A percentile compares a stretch with the other conserved stretches of the same genome.
Evolutionary conservation across 257 asterid species (phyloP).

Genomic region (Misopates orontium): DNA sequence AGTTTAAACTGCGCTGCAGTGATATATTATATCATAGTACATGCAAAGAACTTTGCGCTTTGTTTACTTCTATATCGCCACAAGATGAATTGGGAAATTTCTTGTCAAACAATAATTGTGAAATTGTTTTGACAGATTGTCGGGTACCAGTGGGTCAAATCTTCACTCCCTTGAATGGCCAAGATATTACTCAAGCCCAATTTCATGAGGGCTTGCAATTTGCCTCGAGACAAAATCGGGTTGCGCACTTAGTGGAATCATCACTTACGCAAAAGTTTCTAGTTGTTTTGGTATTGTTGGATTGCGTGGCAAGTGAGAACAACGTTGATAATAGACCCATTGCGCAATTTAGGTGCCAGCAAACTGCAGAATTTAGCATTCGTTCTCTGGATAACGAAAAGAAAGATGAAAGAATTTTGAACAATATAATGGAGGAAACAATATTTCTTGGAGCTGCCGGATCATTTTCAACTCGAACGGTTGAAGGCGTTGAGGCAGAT

Average conservation of each 20-base stretch:
- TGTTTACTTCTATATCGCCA: not conserved
- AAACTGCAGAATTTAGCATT: not conserved
- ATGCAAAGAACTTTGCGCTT: not conserved
- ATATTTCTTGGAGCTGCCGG: not conserved
- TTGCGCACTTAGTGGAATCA: not conserved
- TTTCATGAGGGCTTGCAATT: not conserved
- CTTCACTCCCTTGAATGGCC: not conserved
- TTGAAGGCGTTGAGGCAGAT: not conserved
- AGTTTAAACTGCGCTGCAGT: not conserved
- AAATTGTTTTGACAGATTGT: not conserved
- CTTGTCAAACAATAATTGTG: not conserved
- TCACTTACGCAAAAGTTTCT: not conserved
- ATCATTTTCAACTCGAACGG: not conserved
- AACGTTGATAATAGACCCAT: too few relatives aligned
- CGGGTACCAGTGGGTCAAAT: not conserved
- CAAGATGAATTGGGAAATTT: not conserved
- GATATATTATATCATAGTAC: not conserved
- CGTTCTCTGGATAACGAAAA: not conserved
- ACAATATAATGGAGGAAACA: not conserved
- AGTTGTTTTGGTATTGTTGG: not conserved
- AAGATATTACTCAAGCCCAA: not conserved
- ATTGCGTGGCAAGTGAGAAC: too few relatives aligned
- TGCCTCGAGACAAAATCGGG: not conserved
- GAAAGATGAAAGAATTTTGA: not conserved
- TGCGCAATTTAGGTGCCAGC: not conserved